A percentile compares a stretch with the other conserved stretches of the same genome.
Evolutionary conservation across 768 basidiomycete species (phyloP).

Genomic region (Phylloporus sp.): DNA sequence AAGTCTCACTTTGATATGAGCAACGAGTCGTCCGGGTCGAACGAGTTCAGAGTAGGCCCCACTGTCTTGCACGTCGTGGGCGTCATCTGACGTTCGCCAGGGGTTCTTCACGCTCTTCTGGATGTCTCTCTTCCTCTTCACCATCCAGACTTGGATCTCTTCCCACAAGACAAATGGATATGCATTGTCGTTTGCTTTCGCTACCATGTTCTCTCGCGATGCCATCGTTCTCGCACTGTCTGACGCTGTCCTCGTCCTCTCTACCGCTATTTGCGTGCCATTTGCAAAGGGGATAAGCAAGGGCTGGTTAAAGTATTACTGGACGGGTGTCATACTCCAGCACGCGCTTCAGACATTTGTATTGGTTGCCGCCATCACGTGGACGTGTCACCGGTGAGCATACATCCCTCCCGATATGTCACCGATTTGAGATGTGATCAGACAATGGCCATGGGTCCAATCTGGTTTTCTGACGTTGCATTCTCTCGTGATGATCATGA

Average conservation of each 20-base stretch:
- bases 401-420: background rate
- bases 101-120: conserved; percentile 97
- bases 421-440: conserved; percentile 23
- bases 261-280: conserved; percentile 74
- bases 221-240: conserved; percentile 76
- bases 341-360: conserved; percentile 73
- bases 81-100: conserved; percentile 30
- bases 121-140: conserved; percentile 80
- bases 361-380: conserved; percentile 69
- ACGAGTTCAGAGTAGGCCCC: conserved; percentile 71
- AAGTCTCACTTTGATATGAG: conserved; percentile 79
- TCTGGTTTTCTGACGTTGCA: conserved; percentile 87
- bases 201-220: conserved; percentile 82
- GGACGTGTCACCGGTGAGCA: conserved; percentile 81
- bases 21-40: conserved; percentile 66
- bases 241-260: conserved; percentile 74
- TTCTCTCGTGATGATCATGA: conserved; percentile 88
- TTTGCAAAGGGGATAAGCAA: conserved; percentile 73
- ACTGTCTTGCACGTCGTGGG: conserved; percentile 1
- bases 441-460: conserved; percentile 98
- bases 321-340: conserved; percentile 71
- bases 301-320: conserved; percentile 80
- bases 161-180: conserved; percentile 76
- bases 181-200: conserved; percentile 75
- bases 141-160: conserved; percentile 69